A percentile compares a stretch with the other conserved stretches of the same genome.
phyloP scores from a whole-genome alignment of 2,329 filamentous ascomycete genomes.

The Colletotrichum agaves region DNA sequence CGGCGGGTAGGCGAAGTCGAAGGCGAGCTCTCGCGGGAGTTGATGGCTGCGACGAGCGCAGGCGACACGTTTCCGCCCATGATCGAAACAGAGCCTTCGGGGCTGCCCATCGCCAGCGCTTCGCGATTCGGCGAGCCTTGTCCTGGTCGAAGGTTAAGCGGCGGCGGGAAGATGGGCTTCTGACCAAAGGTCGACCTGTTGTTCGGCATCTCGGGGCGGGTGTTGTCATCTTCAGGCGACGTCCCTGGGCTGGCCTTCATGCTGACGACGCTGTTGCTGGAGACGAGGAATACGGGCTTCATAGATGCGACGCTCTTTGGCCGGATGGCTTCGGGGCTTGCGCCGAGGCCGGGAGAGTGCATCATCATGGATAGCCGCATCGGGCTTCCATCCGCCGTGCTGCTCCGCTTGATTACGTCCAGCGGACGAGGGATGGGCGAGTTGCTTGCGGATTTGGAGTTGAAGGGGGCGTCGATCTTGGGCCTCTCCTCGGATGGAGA shows the following conservation, averaged over 20 bases:
- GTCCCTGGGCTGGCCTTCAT: constrained; percentile 35
- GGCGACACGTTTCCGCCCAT: background rate
- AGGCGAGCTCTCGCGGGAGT: background rate
- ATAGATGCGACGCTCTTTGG: constrained; percentile 37
- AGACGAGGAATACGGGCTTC: constrained; percentile 35
- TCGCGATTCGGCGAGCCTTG: constrained; percentile 1
- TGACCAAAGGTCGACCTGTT: constrained; percentile 23
- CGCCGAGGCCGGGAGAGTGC: background rate
- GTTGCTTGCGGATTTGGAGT: constrained; percentile 13
- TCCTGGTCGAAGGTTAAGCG: constrained; percentile 24
- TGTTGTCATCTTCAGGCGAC: constrained; percentile 31
- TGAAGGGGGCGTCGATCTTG: background rate
- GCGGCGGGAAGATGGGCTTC: constrained; percentile 32
- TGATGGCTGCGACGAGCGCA: background rate
- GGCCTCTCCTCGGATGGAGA: background rate
- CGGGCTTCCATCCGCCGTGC: background rate
- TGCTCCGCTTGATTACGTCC: constrained; percentile 4
- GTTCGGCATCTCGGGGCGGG: constrained; percentile 10
- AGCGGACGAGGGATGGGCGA: constrained; percentile 28
- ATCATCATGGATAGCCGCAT: constrained; percentile 22
- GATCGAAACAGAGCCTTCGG: background rate
- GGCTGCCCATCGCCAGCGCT: constrained; percentile 4
- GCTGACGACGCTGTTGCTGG: constrained; percentile 32
- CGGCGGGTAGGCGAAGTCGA: constrained; percentile 5
- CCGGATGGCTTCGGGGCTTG: constrained; percentile 18